phyloP scores from a whole-genome alignment of 2,329 filamentous ascomycete species.

The Ophiostoma quercus region DNA sequence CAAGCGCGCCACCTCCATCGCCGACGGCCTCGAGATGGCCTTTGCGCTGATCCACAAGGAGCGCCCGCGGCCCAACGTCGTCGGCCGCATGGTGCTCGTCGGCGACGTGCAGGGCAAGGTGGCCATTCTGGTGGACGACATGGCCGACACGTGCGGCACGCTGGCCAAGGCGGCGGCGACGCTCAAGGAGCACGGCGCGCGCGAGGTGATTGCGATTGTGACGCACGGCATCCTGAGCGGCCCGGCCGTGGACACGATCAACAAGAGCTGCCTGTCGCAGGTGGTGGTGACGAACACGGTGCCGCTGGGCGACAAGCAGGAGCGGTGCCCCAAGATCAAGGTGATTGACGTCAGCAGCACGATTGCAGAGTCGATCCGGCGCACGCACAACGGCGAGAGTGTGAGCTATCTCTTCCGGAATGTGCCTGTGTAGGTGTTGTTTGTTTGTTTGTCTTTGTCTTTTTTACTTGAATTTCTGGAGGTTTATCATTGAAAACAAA shows the following conservation, averaged over 20 bases:
- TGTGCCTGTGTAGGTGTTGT: slow-evolving; percentile 48
- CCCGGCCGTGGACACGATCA: slow-evolving; percentile 80
- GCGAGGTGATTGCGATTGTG: slow-evolving; percentile 87
- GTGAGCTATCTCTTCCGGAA: slow-evolving; percentile 66
- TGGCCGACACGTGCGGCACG: slow-evolving; percentile 34
- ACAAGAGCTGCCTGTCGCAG: slow-evolving; percentile 67
- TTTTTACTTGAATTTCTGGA: neutral
- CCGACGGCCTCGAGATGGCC: slow-evolving; percentile 80
- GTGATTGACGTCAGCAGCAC: slow-evolving; percentile 91
- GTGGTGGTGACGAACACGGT: slow-evolving; percentile 91
- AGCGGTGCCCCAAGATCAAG: slow-evolving; percentile 68
- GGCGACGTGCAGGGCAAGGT: slow-evolving; percentile 87
- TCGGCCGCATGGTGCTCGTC: slow-evolving; percentile 88
- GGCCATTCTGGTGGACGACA: slow-evolving; percentile 70
- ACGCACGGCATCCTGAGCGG: slow-evolving; percentile 42
- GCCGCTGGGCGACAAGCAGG: slow-evolving; percentile 70
- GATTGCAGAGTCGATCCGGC: slow-evolving; percentile 62
- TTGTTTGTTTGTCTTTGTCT: neutral
- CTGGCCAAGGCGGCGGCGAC: slow-evolving; percentile 80
- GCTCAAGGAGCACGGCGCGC: slow-evolving; percentile 78
- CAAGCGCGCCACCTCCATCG: slow-evolving; percentile 89
- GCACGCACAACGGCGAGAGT: slow-evolving; percentile 61
- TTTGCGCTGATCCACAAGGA: slow-evolving; percentile 98
- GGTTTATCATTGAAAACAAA: slow-evolving; percentile 1
- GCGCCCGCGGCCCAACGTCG: slow-evolving; percentile 73